Percentiles rank a stretch among this genome's conserved stretches.
These are phyloP conservation scores for Neurospora sp. DNA, from an alignment of 495 filamentous ascomycete species.

Conservation along the genomic window DNA sequence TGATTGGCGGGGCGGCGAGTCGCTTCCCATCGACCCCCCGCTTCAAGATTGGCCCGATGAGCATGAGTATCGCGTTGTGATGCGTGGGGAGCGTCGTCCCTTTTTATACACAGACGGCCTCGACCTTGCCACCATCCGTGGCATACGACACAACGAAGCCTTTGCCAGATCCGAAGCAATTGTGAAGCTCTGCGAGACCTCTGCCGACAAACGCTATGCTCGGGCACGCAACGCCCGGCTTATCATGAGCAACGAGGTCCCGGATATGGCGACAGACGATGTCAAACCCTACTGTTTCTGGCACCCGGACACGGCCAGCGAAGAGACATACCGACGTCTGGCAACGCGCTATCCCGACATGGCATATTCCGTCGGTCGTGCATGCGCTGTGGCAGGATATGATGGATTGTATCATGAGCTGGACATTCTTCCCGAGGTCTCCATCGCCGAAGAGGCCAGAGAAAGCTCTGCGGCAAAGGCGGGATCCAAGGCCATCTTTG, in stretches of 20 bases:
- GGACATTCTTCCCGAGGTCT: conserved; percentile 9
- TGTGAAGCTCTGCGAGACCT: background rate
- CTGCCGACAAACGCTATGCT: background rate
- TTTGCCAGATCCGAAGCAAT: background rate
- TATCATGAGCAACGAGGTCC: conserved; percentile 32
- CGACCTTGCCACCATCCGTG: background rate
- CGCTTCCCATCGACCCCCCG: too few species aligned
- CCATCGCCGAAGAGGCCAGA: conserved; percentile 13
- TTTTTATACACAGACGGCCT: background rate
- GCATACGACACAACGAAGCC: background rate
- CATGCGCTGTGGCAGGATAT: conserved; percentile 14
- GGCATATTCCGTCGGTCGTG: conserved; percentile 7
- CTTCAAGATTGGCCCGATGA: too few species aligned
- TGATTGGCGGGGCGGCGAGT: too few species aligned
- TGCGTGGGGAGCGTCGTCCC: background rate
- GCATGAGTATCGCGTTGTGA: background rate
- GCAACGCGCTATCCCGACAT: conserved; percentile 8
- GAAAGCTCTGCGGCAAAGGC: background rate
- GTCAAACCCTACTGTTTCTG: conserved; percentile 35
- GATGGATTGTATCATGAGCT: conserved; percentile 7
- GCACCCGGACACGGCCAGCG: conserved; percentile 26
- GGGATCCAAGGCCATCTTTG: conserved; percentile 5
- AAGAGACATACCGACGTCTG: conserved; percentile 24
- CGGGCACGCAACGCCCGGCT: conserved; percentile 26
- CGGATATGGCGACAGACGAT: conserved; percentile 18